Evolutionary conservation across 768 basidiomycete genomes (phyloP).

Genomic region (Suillus fuscotomentosus): DNA sequence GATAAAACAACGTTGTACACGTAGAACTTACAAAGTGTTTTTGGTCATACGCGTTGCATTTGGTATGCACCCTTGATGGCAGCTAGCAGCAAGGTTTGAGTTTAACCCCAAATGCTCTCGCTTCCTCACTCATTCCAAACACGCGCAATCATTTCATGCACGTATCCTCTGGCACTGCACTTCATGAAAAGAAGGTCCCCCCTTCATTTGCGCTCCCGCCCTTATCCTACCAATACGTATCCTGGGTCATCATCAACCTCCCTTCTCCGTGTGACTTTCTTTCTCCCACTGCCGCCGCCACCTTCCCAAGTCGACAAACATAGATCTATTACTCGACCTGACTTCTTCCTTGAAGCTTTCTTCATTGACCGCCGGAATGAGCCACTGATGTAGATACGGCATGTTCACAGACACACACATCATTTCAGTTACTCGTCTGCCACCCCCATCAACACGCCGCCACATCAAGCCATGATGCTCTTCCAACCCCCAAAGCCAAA

Average conservation of each 20-base stretch:
- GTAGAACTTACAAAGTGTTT: not conserved
- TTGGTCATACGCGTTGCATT: not conserved
- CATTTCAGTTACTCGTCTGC: no score
- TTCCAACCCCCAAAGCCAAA: not conserved
- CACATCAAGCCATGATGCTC: not conserved
- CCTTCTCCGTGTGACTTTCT: not conserved
- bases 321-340: not conserved
- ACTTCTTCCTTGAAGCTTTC: not conserved
- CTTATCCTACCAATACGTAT: slow-evolving; percentile 4
- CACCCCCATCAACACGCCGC: not conserved
- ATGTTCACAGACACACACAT: not conserved
- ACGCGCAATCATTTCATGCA: not conserved
- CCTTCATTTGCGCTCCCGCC: not conserved
- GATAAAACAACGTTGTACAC: not conserved
- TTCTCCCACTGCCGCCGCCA: slow-evolving; percentile 2
- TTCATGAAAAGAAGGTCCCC: not conserved
- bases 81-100: not conserved
- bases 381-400: not conserved
- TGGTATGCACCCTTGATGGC: not conserved
- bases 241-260: not conserved
- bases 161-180: not conserved
- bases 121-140: not conserved
- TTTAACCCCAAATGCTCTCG: not conserved
- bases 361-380: not conserved
- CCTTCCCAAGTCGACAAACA: not conserved